A percentile compares a stretch with the other conserved stretches of the same genome.
These are phyloP conservation scores for Areca catechu DNA, from an alignment of 176 grass and related monocot species.

Conservation along the genomic window DNA sequence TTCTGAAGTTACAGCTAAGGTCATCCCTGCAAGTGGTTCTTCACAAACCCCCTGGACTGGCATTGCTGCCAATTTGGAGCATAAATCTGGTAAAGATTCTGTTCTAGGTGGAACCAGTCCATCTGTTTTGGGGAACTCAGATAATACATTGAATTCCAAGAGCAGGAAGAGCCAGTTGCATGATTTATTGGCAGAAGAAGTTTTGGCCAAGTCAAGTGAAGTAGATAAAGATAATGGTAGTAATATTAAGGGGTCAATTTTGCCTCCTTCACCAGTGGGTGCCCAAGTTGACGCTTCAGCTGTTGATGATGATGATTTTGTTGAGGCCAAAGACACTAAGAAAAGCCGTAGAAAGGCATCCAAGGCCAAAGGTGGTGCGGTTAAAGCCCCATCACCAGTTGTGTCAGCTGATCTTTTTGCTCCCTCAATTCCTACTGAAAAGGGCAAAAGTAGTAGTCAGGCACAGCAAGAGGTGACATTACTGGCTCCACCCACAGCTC, in stretches of 20 bases:
- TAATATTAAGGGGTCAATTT: conserved; percentile 31
- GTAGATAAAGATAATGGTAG: conserved; percentile 36
- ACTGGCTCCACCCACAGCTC: conserved; percentile 50
- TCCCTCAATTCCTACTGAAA: conserved; percentile 37
- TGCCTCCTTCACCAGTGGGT: conserved; percentile 26
- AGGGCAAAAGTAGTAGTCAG: conserved; percentile 37
- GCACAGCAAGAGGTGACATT: conserved; percentile 56
- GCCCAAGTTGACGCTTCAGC: conserved; percentile 30
- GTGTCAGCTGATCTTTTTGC: conserved; percentile 35
- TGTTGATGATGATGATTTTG: conserved; percentile 75
- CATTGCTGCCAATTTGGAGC: conserved; percentile 31
- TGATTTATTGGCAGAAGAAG: conserved; percentile 91
- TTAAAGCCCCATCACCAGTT: conserved; percentile 43
- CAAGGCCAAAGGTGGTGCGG: conserved; percentile 49
- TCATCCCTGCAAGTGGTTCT: conserved; percentile 13
- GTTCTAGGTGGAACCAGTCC: conserved; percentile 11
- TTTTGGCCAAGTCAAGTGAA: conserved; percentile 52
- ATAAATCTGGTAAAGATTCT: conserved; percentile 25
- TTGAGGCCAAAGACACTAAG: conserved; percentile 90
- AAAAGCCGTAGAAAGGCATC: conserved; percentile 78
- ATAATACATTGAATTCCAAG: conserved; percentile 39
- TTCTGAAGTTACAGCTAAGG: conserved; percentile 24
- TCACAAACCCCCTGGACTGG: conserved; percentile 60
- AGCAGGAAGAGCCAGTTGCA: conserved; percentile 68
- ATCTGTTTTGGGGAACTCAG: conserved; percentile 15